Conservation (phyloP, 345 rosid genomes). For the Salix arbutifolia region DNA sequence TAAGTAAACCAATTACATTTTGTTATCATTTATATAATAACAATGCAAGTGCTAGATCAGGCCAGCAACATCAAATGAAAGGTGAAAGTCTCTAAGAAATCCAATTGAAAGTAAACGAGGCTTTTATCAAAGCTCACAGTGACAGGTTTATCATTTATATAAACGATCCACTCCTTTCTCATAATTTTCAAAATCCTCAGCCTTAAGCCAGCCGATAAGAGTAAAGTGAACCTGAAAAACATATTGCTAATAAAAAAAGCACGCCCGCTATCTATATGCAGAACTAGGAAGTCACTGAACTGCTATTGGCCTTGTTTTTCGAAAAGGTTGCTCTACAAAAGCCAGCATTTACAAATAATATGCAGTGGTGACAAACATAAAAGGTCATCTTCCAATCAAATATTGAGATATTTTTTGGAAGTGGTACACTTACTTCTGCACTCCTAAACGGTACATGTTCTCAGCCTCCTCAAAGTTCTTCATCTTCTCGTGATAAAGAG, state of each 20-base stretch:
- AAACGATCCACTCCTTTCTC: neutral
- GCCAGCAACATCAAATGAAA: neutral
- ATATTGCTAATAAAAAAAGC: neutral
- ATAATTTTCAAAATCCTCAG: neutral
- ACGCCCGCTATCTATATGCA: neutral
- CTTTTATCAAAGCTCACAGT: neutral
- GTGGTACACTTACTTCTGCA: conserved; percentile 57
- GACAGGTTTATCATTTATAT: neutral
- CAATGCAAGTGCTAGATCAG: neutral
- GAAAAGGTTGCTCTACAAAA: neutral
- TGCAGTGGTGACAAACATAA: neutral
- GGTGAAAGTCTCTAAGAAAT: neutral
- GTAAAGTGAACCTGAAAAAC: neutral
- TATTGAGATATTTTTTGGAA: neutral
- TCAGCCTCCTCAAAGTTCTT: conserved; percentile 86
- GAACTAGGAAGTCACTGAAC: neutral
- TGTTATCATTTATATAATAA: neutral
- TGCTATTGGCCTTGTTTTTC: neutral
- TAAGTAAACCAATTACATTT: neutral
- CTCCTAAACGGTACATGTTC: conserved; percentile 77
- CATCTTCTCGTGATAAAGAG: conserved; percentile 77
- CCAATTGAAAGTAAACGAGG: neutral
- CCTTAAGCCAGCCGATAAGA: neutral
- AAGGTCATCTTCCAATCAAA: neutral
- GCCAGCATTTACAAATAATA: neutral